Percentiles rank a stretch among this genome's conserved stretches.
phyloP scores from a whole-genome alignment of 441 rosid species.

The Gossypium trilobum region DNA sequence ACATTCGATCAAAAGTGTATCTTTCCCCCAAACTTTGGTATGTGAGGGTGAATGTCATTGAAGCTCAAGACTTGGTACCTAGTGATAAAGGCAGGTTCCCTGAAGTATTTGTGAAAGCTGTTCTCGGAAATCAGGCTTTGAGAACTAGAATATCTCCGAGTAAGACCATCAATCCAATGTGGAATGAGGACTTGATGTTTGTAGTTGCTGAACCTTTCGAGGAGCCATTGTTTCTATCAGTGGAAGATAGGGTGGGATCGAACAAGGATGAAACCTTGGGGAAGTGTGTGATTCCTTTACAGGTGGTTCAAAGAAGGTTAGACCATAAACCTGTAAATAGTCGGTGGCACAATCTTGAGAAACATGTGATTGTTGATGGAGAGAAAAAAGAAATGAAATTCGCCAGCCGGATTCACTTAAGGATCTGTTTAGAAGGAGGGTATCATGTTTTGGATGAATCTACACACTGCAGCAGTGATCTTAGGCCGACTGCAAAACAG shows the following conservation, averaged over 20 bases:
- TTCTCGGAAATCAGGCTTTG: slow-evolving; percentile 47
- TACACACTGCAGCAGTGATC: slow-evolving; percentile 28
- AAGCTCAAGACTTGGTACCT: slow-evolving; percentile 63
- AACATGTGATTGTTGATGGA: slow-evolving; percentile 42
- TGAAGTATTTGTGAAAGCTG: slow-evolving; percentile 52
- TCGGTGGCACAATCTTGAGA: slow-evolving; percentile 60
- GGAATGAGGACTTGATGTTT: slow-evolving; percentile 72
- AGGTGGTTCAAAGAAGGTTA: slow-evolving; percentile 44
- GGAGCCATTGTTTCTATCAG: slow-evolving; percentile 32
- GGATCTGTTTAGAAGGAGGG: slow-evolving; percentile 23
- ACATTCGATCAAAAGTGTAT: background rate
- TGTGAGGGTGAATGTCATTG: slow-evolving; percentile 61
- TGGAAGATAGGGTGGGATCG: slow-evolving; percentile 45
- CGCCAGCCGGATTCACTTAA: slow-evolving; percentile 69
- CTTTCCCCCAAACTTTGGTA: slow-evolving; percentile 50
- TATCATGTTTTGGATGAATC: slow-evolving; percentile 5
- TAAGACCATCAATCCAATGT: slow-evolving; percentile 57
- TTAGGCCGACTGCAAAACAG: slow-evolving; percentile 38
- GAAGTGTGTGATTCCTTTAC: slow-evolving; percentile 40
- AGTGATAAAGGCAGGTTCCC: slow-evolving; percentile 55
- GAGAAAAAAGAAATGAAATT: slow-evolving; percentile 60
- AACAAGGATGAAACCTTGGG: slow-evolving; percentile 51
- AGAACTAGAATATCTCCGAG: slow-evolving; percentile 45
- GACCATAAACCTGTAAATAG: slow-evolving; percentile 56
- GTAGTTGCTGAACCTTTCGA: slow-evolving; percentile 69